Conservation (phyloP, 805 yeast species). For the Yarrowia sp. region DNA sequence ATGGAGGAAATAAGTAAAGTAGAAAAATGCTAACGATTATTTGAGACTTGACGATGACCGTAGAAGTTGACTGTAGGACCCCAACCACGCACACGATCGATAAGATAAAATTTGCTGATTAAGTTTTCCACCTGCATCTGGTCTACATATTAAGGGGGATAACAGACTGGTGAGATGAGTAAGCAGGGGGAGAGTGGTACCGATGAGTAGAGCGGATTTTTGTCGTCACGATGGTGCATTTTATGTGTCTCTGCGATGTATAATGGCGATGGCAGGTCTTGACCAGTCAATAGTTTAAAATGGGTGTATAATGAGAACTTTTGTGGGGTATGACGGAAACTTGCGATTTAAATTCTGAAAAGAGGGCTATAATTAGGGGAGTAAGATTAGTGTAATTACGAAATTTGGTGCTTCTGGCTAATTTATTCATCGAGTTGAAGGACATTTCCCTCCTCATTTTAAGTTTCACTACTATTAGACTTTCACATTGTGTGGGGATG, state of each 20-base stretch:
- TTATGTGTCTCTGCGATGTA: neutral
- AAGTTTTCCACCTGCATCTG: neutral
- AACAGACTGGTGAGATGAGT: neutral
- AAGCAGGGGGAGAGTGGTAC: no score
- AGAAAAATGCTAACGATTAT: conserved; percentile 29
- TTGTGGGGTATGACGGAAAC: no score
- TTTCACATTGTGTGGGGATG: conserved; percentile 6
- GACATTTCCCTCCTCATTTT: neutral
- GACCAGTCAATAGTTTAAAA: no score
- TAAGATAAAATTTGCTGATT: neutral
- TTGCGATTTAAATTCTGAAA: no score
- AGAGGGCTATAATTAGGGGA: no score
- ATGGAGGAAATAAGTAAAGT: conserved; percentile 30
- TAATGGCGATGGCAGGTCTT: no score
- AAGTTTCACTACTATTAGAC: neutral
- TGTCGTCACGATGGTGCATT: neutral
- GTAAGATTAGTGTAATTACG: no score
- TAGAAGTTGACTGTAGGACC: neutral
- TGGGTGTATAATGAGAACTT: no score
- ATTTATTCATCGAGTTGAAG: neutral
- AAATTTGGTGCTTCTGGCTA: neutral
- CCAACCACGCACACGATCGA: neutral
- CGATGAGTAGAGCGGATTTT: neutral
- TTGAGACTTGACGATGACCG: neutral
- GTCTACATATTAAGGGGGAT: neutral